A percentile compares a stretch with the other conserved stretches of the same genome.
Conservation (phyloP, 2,329 filamentous ascomycete genomes). For the Xenoacremonium recifei region DNA sequence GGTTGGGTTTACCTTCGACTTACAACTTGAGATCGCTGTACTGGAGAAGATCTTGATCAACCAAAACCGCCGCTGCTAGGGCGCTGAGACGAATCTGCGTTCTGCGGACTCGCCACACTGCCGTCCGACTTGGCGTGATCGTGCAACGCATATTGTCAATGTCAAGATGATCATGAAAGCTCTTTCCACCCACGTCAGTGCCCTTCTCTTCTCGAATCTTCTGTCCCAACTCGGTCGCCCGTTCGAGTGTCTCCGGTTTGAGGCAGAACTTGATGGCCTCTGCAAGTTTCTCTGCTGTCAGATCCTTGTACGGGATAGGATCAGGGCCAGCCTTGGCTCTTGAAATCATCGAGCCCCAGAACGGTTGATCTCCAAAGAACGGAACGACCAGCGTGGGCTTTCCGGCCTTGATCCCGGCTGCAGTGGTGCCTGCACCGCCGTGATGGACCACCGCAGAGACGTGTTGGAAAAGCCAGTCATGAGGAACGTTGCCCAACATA, state of each 20-base stretch:
- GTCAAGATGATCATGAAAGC: slow-evolving; percentile 70
- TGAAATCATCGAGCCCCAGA: slow-evolving; percentile 77
- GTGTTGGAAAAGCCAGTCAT: slow-evolving; percentile 84
- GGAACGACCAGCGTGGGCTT: slow-evolving; percentile 81
- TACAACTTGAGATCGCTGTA: slow-evolving; percentile 73
- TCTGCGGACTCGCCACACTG: slow-evolving; percentile 72
- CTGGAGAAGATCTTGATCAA: slow-evolving; percentile 61
- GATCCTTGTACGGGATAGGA: slow-evolving; percentile 66
- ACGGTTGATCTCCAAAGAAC: slow-evolving; percentile 84
- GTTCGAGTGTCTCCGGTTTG: slow-evolving; percentile 56
- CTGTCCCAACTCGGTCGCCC: slow-evolving; percentile 56
- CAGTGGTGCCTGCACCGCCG: slow-evolving; percentile 84
- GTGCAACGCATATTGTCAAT: slow-evolving; percentile 67
- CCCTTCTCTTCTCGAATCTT: slow-evolving; percentile 68
- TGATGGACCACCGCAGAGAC: slow-evolving; percentile 85
- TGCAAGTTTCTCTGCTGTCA: slow-evolving; percentile 65
- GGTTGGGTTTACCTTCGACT: slow-evolving; percentile 29
- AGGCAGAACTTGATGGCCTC: slow-evolving; percentile 62
- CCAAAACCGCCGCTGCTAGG: slow-evolving; percentile 68
- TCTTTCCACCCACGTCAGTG: slow-evolving; percentile 60
- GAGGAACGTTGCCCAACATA: slow-evolving; percentile 81
- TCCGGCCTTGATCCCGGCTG: slow-evolving; percentile 78
- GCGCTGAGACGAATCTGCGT: slow-evolving; percentile 68
- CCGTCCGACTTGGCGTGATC: slow-evolving; percentile 64
- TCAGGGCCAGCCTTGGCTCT: slow-evolving; percentile 69